These are phyloP conservation scores for Sistotremastrum suecicum DNA, from an alignment of 768 basidiomycete genomes.

Conservation along the genomic window DNA sequence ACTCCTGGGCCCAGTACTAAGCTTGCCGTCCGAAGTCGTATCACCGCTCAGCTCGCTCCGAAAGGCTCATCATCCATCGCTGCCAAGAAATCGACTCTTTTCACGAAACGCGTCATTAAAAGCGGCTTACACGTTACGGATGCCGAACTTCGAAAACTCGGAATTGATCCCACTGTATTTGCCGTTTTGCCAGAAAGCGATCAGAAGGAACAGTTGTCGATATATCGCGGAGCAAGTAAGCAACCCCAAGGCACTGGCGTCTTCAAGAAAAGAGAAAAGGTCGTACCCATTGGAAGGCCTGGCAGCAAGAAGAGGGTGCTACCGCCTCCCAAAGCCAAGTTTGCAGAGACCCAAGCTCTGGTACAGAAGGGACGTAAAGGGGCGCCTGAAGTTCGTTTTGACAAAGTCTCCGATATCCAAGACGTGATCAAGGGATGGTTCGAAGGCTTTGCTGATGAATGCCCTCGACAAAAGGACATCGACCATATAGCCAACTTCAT, in stretches of 20 bases:
- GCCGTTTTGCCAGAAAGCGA: conserved; percentile 44
- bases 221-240: conserved; percentile 4
- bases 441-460: conserved; percentile 36
- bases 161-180: conserved; percentile 66
- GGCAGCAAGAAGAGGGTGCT: conserved; percentile 4
- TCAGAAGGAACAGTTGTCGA: conserved; percentile 59
- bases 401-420: conserved; percentile 61
- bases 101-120: conserved; percentile 21
- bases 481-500: conserved; percentile 64
- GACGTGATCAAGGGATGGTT: conserved; percentile 67
- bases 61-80: conserved; percentile 27
- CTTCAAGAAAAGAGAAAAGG: conserved; percentile 8
- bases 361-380: conserved; percentile 42
- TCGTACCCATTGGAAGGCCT: conserved; percentile 5
- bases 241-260: conserved; percentile 1
- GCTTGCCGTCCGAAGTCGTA: conserved; percentile 35
- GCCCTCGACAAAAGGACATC: conserved; percentile 63
- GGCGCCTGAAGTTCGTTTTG: conserved; percentile 25
- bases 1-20: conserved; percentile 13
- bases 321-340: conserved; percentile 43
- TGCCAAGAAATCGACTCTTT: conserved; percentile 22
- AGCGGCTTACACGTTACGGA: conserved; percentile 33
- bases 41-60: conserved; percentile 52
- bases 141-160: conserved; percentile 44
- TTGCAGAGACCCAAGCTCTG: conserved; percentile 33